phyloP scores from a whole-genome alignment of 345 rosid genomes.

The Eucalyptus albens region DNA sequence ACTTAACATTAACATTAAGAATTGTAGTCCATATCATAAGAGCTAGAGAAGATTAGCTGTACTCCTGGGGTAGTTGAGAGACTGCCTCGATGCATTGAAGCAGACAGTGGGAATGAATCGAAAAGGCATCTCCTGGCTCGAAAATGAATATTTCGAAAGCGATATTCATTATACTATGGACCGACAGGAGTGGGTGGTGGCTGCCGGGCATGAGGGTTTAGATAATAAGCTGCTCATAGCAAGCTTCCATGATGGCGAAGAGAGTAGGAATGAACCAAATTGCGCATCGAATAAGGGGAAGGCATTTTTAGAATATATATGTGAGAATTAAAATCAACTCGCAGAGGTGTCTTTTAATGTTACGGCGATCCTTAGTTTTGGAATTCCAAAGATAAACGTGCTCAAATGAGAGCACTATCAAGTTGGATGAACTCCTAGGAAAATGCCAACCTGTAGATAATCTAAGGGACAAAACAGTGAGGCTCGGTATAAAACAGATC shows the following conservation, averaged over 20 bases:
- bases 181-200: not conserved
- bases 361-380: not conserved
- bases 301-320: not conserved
- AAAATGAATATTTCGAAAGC: not conserved
- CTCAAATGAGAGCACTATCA: not conserved
- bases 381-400: not conserved
- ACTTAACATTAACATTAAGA: not conserved
- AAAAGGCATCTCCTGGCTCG: not conserved
- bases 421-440: not conserved
- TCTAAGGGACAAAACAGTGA: not conserved
- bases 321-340: not conserved
- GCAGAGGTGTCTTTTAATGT: fast-evolving
- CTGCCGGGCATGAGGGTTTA: too few relatives aligned
- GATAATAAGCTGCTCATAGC: not conserved
- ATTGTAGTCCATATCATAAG: not conserved
- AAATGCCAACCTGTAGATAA: not conserved
- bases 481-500: fast-evolving
- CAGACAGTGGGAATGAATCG: not conserved
- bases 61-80: not conserved
- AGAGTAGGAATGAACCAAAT: not conserved
- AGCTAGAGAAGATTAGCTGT: not conserved
- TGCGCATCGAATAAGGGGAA: not conserved
- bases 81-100: not conserved
- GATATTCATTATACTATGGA: not conserved
- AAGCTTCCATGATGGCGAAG: fast-evolving